phyloP scores from a whole-genome alignment of 495 filamentous ascomycete genomes.

The Aspergillus conjunctus region DNA sequence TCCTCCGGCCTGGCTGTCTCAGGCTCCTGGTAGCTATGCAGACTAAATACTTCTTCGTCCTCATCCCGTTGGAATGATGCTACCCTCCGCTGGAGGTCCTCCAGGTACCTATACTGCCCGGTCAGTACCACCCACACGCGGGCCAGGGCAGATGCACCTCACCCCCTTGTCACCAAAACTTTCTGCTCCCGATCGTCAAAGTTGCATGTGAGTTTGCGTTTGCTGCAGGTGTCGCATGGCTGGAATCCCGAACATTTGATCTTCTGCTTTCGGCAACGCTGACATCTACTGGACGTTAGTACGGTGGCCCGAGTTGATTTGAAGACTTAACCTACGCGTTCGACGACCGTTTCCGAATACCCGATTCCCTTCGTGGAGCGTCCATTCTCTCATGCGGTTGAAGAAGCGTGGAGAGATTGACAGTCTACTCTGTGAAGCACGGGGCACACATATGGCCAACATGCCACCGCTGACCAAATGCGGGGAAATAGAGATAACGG shows the following conservation, averaged over 20 bases:
- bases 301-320: not conserved
- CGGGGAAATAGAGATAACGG: not conserved
- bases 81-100: constrained; percentile 40
- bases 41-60: constrained; percentile 20
- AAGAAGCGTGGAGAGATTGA: not conserved
- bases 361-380: constrained; percentile 15
- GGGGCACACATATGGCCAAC: not conserved
- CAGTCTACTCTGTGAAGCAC: not conserved
- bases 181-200: constrained; percentile 48
- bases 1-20: constrained; percentile 10
- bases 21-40: constrained; percentile 15
- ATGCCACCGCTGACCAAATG: not conserved
- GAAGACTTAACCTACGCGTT: constrained; percentile 37
- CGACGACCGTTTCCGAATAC: constrained; percentile 40
- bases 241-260: constrained; percentile 47
- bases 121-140: not conserved
- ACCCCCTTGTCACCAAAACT: constrained; percentile 46
- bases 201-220: constrained; percentile 42
- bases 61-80: constrained; percentile 30
- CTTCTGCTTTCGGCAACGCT: constrained; percentile 49
- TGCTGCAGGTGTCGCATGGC: constrained; percentile 47
- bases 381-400: constrained; percentile 13
- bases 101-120: constrained; percentile 34
- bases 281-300: constrained; percentile 33
- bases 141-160: constrained; percentile 7